Evolutionary conservation across 1,284 basidiomycete genomes (phyloP).

Genomic region (Malassezia vespertilionis): DNA sequence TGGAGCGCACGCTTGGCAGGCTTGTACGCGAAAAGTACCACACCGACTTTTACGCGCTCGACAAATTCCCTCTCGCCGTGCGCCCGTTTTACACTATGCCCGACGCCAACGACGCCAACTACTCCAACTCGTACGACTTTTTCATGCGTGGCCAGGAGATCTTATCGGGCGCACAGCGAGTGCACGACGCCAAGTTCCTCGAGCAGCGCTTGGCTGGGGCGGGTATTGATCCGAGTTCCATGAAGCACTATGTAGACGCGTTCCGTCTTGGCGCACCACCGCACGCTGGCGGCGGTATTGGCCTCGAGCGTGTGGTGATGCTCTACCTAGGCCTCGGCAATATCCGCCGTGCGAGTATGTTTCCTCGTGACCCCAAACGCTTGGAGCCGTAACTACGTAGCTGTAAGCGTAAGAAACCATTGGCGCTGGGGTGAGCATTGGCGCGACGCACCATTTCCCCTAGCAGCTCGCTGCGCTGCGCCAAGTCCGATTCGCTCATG

Average conservation of each 20-base stretch:
- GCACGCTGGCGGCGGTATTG: slow-evolving; percentile 55
- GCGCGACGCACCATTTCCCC: slow-evolving; percentile 23
- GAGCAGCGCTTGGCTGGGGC: slow-evolving; percentile 66
- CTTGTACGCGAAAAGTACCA: slow-evolving; percentile 45
- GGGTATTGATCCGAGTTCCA: slow-evolving; percentile 67
- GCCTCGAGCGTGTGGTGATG: slow-evolving; percentile 87
- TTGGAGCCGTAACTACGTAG: slow-evolving; percentile 32
- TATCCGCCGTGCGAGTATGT: slow-evolving; percentile 82
- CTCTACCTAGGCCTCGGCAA: slow-evolving; percentile 63
- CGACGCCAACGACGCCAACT: slow-evolving; percentile 41
- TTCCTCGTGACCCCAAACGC: slow-evolving; percentile 58
- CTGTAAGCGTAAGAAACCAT: too few species aligned
- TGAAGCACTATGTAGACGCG: slow-evolving; percentile 83
- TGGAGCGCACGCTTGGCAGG: slow-evolving; percentile 36
- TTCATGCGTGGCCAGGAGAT: slow-evolving; percentile 99
- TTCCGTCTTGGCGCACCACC: slow-evolving; percentile 90
- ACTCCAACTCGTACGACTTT: slow-evolving; percentile 98
- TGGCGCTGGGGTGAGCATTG: slow-evolving; percentile 3
- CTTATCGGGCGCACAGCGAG: slow-evolving; percentile 88
- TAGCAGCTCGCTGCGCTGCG: slow-evolving; percentile 28
- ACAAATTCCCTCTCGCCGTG: slow-evolving; percentile 45
- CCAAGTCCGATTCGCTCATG: slow-evolving; percentile 26
- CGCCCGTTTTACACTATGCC: slow-evolving; percentile 48
- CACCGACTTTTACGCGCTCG: slow-evolving; percentile 46
- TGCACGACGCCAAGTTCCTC: slow-evolving; percentile 78